Evolutionary conservation across 2,329 filamentous ascomycete species (phyloP).

Genomic region (Gremmenia infestans): DNA sequence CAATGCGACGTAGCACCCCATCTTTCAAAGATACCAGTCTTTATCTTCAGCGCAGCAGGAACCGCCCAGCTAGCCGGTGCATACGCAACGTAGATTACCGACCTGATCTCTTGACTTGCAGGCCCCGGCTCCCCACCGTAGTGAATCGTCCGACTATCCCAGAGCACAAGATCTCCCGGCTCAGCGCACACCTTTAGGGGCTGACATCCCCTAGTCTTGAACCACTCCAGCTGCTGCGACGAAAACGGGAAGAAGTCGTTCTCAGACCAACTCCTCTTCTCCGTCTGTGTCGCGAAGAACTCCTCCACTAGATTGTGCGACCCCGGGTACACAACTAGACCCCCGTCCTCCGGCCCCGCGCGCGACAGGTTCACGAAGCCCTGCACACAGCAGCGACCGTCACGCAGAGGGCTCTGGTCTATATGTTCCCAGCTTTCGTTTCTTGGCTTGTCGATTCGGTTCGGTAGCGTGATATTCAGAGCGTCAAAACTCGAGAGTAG

Average conservation of each 20-base stretch:
- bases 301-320: conserved; percentile 30
- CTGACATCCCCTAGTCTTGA: conserved; percentile 27
- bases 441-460: conserved; percentile 20
- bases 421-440: conserved; percentile 35
- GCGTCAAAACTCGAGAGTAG: conserved; percentile 35
- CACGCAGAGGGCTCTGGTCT: conserved; percentile 28
- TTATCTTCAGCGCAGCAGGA: conserved; percentile 23
- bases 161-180: conserved; percentile 35
- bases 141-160: conserved; percentile 36
- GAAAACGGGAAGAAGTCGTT: conserved; percentile 30
- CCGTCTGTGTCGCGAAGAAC: conserved; percentile 31
- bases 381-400: conserved; percentile 30
- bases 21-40: conserved; percentile 26
- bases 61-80: conserved; percentile 32
- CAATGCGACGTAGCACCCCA: conserved; percentile 30
- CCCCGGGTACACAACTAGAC: conserved; percentile 33
- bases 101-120: conserved; percentile 26
- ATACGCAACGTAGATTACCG: conserved; percentile 37
- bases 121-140: conserved; percentile 32
- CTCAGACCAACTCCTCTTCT: conserved; percentile 14
- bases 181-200: conserved; percentile 34
- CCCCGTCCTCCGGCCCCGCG: conserved; percentile 35
- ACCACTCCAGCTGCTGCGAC: conserved; percentile 31
- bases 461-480: conserved; percentile 37
- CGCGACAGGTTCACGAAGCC: conserved; percentile 31